Percentiles rank a stretch among this genome's conserved stretches.
phyloP scores from a whole-genome alignment of 371 early-diverging fungal genomes.

The Basidiobolus heterosporus region DNA sequence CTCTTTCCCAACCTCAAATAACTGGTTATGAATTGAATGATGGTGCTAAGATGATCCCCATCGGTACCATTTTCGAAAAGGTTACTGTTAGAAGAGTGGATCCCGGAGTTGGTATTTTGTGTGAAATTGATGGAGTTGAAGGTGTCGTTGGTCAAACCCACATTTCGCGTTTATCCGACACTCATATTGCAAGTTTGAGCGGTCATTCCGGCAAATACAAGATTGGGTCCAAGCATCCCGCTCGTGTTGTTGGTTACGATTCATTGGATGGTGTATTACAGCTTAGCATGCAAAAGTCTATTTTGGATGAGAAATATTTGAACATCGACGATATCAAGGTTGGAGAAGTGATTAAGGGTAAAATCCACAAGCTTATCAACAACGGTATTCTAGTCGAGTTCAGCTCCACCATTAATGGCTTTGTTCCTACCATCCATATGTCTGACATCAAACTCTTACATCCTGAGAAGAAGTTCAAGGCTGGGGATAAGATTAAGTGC shows the following conservation, averaged over 20 bases:
- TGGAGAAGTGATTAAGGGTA: slow-evolving; percentile 44
- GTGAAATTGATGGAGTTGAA: slow-evolving; percentile 22
- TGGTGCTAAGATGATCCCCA: slow-evolving; percentile 18
- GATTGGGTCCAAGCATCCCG: slow-evolving; percentile 48
- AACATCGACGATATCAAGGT: slow-evolving; percentile 46
- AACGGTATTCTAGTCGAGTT: slow-evolving; percentile 49
- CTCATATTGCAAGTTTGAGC: slow-evolving; percentile 22
- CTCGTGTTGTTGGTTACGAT: slow-evolving; percentile 62
- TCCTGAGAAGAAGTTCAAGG: slow-evolving; percentile 64
- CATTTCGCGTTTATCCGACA: slow-evolving; percentile 57
- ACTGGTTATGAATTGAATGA: slow-evolving; percentile 6
- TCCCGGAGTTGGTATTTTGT: slow-evolving; percentile 28
- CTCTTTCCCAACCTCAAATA: slow-evolving; percentile 11
- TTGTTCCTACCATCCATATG: slow-evolving; percentile 54
- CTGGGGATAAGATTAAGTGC: slow-evolving; percentile 41
- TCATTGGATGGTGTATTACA: slow-evolving; percentile 51
- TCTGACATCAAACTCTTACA: slow-evolving; percentile 54
- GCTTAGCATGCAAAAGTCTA: slow-evolving; percentile 48
- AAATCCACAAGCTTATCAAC: slow-evolving; percentile 23
- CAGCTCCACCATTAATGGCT: slow-evolving; percentile 43
- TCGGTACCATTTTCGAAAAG: slow-evolving; percentile 37
- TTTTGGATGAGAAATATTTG: slow-evolving; percentile 50
- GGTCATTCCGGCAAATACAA: slow-evolving; percentile 32
- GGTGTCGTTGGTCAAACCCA: slow-evolving; percentile 11
- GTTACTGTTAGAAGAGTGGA: slow-evolving; percentile 38